Evolutionary conservation across 345 rosid genomes (phyloP).

Genomic region (Heritiera fomes): DNA sequence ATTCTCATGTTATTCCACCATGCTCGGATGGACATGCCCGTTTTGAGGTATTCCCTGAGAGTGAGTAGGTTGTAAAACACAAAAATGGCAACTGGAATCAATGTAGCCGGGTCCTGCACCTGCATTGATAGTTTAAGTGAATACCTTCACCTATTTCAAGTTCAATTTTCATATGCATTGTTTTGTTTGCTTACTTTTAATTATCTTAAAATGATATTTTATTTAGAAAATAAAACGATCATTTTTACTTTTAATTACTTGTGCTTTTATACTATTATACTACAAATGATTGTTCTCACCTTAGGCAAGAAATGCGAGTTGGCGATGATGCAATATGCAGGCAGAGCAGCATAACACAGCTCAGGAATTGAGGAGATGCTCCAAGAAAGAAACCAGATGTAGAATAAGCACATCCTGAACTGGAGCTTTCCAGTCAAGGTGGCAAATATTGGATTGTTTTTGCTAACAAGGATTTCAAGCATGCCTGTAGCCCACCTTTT

Average conservation of each 20-base stretch:
- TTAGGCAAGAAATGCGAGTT: slow-evolving; percentile 61
- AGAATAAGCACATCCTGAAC: slow-evolving; percentile 49
- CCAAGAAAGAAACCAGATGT: slow-evolving; percentile 36
- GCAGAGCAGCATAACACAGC: slow-evolving; percentile 51
- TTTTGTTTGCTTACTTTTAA: too few relatives aligned
- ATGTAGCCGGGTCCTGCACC: slow-evolving; percentile 36
- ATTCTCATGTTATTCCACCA: slow-evolving; percentile 51
- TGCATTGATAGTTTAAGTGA: not conserved
- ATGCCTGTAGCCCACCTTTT: slow-evolving; percentile 69
- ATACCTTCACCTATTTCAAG: not conserved
- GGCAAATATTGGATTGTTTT: slow-evolving; percentile 39
- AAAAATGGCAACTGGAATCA: slow-evolving; percentile 26
- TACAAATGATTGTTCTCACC: slow-evolving; percentile 26
- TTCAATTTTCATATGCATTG: too few relatives aligned
- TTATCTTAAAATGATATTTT: too few relatives aligned
- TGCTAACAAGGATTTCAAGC: slow-evolving; percentile 49
- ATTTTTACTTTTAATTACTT: too few relatives aligned
- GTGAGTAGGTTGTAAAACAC: slow-evolving; percentile 28
- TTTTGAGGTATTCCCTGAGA: slow-evolving; percentile 32
- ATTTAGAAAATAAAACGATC: too few relatives aligned
- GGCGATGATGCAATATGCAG: slow-evolving; percentile 64
- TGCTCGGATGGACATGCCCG: slow-evolving; percentile 35
- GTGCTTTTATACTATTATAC: too few relatives aligned
- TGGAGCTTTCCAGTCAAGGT: slow-evolving; percentile 35
- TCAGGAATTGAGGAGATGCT: slow-evolving; percentile 54